Conservation (phyloP, 768 basidiomycete genomes). For the Hericium rajendrae region DNA sequence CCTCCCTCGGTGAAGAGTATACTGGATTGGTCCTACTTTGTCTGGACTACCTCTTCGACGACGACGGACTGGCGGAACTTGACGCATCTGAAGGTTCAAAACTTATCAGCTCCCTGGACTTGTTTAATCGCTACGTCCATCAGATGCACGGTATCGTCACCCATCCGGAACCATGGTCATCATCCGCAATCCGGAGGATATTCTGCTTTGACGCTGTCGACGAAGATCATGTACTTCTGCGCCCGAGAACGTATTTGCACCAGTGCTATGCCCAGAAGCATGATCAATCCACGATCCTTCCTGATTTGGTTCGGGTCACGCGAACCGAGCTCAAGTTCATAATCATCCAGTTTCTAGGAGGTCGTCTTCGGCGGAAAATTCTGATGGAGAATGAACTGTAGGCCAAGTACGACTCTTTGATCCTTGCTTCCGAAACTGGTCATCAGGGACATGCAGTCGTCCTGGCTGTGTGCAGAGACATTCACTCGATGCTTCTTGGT, state of each 20-base stretch:
- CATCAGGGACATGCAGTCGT: neutral
- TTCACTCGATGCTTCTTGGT: neutral
- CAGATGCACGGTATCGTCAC: neutral
- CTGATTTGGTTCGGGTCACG: neutral
- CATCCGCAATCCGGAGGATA: neutral
- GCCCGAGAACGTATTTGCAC: neutral
- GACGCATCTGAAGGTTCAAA: neutral
- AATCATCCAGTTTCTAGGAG: too few relatives aligned
- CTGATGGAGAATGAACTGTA: neutral
- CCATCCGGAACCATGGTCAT: neutral
- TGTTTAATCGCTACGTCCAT: neutral
- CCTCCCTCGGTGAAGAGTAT: neutral
- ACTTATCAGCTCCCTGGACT: neutral
- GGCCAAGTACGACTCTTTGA: neutral
- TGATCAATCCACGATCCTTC: neutral
- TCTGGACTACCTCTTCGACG: neutral
- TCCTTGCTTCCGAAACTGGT: neutral
- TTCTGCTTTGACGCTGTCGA: neutral
- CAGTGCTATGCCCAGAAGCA: neutral
- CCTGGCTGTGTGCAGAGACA: neutral
- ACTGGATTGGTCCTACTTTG: neutral
- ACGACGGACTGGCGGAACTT: neutral
- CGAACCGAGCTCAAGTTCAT: too few relatives aligned
- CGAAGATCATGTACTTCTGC: neutral
- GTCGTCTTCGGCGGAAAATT: neutral